Evolutionary conservation across 768 basidiomycete species (phyloP), one percentile per base, ranked within the genome.

Genomic region (Lactarius psammicola): DNA sequence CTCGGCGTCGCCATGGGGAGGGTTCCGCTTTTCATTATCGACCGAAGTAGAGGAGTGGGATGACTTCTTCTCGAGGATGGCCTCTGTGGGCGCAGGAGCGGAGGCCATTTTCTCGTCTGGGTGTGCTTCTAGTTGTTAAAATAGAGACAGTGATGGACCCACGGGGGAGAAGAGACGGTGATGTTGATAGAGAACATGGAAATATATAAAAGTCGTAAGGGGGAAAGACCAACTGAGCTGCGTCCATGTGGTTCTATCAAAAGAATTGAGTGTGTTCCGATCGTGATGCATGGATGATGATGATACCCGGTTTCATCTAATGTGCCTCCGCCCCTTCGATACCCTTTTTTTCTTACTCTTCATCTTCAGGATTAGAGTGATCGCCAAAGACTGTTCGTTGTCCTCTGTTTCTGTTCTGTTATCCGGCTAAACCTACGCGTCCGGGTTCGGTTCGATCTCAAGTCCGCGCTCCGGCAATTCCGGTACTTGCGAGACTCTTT

Each of bases 11-110:
- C 0, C 49, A 26, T 30, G n/a, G 44, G 55, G 10, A 58, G 33
- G 20, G 56, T 23, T 53, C 49, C 71, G 65, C 69, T 75, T 74
- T 70, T 72, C 71, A 58, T 74, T 74, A 18, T 65, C 38, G 64
- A 70, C 56, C 23, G 71, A 72, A n/a, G 60, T 68, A 53, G 63
- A 61, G 57, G 71, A 71, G 49, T 53, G 69, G 8, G 75, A 74
- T 13, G 67, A 23, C 69, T 71, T 73, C 63, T 72, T 71, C 28
- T 66, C 67, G 30, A 59, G 33, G 60, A 58, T 28, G 9, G 23
- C 33, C 0, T 55, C 57, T 13, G 53, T n/a, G 3, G 23, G 26
- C 8, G 9, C 23, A 15, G 8, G 56, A 40, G 17, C 33, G 15
- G 56, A 44, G 1, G 51, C 8, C 61, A 63, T 67, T 26, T 11